Evolutionary conservation across 768 basidiomycete genomes (phyloP).

Genomic region (Hygrocybe punicea): DNA sequence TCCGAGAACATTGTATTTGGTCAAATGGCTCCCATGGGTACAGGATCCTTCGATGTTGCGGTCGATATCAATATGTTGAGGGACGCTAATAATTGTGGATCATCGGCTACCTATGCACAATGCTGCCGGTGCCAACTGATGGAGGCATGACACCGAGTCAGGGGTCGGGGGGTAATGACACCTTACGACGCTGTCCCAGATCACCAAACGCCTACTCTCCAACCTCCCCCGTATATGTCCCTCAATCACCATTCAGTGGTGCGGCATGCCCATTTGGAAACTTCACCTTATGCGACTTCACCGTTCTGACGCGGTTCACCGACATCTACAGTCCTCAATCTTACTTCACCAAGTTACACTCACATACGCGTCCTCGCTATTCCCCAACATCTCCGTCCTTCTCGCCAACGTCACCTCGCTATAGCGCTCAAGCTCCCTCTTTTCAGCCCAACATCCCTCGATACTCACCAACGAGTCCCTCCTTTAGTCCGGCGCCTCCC

Average conservation of each 20-base stretch:
- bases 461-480: conserved; percentile 86
- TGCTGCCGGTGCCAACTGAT: conserved; percentile 70
- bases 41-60: conserved; percentile 92
- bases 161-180: too few species aligned
- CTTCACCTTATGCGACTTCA: conserved; percentile 80
- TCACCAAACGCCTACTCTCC: too few species aligned
- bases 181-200: too few species aligned
- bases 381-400: conserved; percentile 82
- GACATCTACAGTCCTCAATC: conserved; percentile 76
- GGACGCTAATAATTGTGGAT: conserved; percentile 96
- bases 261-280: conserved; percentile 79
- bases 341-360: conserved; percentile 82
- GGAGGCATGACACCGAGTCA: too few species aligned
- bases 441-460: conserved; percentile 88
- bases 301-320: conserved; percentile 77
- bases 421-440: conserved; percentile 85
- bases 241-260: conserved; percentile 79
- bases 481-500: conserved; percentile 89
- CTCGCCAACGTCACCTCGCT: conserved; percentile 81
- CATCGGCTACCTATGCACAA: conserved; percentile 84
- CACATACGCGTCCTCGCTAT: conserved; percentile 82
- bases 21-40: conserved; percentile 99
- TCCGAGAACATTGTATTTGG: too few species aligned
- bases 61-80: conserved; percentile 98
- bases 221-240: conserved; percentile 81